phyloP scores from a whole-genome alignment of 208 protist genomes.

The Strigomonas galati region DNA sequence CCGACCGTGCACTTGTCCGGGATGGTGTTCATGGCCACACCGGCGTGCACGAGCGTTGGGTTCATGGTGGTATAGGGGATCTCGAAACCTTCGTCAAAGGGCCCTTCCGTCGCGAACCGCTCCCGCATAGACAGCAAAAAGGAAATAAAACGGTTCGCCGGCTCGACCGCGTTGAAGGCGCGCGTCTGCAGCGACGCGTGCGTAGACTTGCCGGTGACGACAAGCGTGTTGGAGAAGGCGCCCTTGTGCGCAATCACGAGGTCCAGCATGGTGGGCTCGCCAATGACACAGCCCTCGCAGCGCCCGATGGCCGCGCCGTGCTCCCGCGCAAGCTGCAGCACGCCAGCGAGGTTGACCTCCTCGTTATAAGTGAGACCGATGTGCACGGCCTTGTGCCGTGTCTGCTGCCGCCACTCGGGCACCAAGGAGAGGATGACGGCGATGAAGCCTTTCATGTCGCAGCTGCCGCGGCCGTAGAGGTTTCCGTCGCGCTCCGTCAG shows the following conservation, averaged over 20 bases:
- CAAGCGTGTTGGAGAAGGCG: slow-evolving; percentile 26
- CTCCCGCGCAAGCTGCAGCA: slow-evolving; percentile 24
- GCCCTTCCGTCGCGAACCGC: slow-evolving; percentile 36
- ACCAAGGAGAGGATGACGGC: slow-evolving; percentile 34
- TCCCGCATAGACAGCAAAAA: slow-evolving; percentile 36
- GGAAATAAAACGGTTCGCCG: slow-evolving; percentile 26
- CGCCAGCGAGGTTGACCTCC: slow-evolving; percentile 26
- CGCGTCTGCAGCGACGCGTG: slow-evolving; percentile 50
- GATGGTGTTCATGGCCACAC: slow-evolving; percentile 58
- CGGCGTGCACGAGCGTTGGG: slow-evolving; percentile 27
- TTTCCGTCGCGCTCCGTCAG: slow-evolving; percentile 21
- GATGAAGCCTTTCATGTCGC: slow-evolving; percentile 50
- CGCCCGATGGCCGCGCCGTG: slow-evolving; percentile 22
- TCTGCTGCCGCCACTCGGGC: slow-evolving; percentile 26
- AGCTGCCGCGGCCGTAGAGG: slow-evolving; percentile 22
- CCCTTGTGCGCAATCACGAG: slow-evolving; percentile 57
- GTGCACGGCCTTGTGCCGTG: slow-evolving; percentile 32
- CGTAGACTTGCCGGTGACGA: slow-evolving; percentile 37
- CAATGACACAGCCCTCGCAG: slow-evolving; percentile 55
- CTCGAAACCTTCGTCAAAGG: slow-evolving; percentile 32
- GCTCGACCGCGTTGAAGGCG: slow-evolving; percentile 36
- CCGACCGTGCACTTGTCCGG: slow-evolving; percentile 36
- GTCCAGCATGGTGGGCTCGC: slow-evolving; percentile 47
- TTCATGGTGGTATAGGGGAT: slow-evolving; percentile 39
- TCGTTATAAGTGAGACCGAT: slow-evolving; percentile 36